Percentiles rank a stretch among this genome's conserved stretches.
Evolutionary conservation across 768 basidiomycete species (phyloP).

Genomic region (Mycena vulgaris): DNA sequence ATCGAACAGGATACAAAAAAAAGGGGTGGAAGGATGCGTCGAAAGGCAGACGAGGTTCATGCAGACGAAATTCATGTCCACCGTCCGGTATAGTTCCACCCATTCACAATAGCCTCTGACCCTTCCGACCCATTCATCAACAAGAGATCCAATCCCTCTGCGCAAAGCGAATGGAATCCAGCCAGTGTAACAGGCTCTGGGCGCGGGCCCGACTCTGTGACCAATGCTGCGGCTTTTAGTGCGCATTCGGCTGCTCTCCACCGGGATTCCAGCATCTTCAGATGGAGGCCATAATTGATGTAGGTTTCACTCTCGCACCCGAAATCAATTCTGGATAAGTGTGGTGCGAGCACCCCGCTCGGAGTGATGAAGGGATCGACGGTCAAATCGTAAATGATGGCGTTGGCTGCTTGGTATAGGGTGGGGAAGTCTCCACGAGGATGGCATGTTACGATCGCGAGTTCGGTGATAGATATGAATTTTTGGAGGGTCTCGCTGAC

Average conservation of each 20-base stretch:
- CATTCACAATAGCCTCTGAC: too few relatives aligned
- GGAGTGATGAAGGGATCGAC: neutral
- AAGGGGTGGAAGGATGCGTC: too few relatives aligned
- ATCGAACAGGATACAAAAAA: too few relatives aligned
- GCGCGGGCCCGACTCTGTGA: neutral
- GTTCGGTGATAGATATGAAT: neutral
- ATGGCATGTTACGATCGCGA: neutral
- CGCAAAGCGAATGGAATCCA: neutral
- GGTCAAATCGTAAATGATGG: neutral
- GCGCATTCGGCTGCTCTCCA: neutral
- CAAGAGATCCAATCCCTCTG: neutral
- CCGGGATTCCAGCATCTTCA: slow-evolving; percentile 5
- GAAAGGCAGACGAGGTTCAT: too few relatives aligned
- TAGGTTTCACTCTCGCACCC: neutral
- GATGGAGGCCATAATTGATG: neutral
- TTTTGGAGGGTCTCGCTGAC: neutral
- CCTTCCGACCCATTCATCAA: too few relatives aligned
- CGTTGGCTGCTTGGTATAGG: neutral
- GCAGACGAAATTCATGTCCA: too few relatives aligned
- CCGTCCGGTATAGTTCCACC: too few relatives aligned
- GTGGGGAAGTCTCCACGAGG: neutral
- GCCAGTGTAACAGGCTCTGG: neutral
- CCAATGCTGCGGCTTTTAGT: neutral
- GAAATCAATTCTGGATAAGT: neutral
- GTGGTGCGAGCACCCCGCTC: neutral